Evolutionary conservation across 768 basidiomycete genomes (phyloP).

Genomic region (Dioszegia crocea): DNA sequence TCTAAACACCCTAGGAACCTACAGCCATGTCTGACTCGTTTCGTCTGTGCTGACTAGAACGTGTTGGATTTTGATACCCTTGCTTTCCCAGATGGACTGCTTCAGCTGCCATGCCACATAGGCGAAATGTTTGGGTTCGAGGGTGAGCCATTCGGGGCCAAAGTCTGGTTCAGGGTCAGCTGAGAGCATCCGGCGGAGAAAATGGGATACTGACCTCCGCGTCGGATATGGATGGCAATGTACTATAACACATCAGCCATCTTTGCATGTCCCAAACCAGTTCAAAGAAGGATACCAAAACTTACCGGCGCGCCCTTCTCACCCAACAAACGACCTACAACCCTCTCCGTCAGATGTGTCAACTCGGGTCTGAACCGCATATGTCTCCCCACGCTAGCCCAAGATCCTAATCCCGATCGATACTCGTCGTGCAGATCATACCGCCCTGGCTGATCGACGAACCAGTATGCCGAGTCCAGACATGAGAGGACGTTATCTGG

Average conservation of each 20-base stretch:
- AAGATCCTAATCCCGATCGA: constrained; percentile 4
- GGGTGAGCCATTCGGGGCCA: background rate
- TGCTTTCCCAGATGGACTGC: background rate
- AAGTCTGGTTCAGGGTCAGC: constrained; percentile 1
- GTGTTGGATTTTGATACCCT: background rate
- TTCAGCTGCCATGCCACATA: constrained; percentile 3
- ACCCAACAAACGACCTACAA: too few species aligned
- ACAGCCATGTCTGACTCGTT: constrained; percentile 10
- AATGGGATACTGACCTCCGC: constrained; percentile 4
- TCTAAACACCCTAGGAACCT: background rate
- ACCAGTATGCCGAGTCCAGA: constrained; percentile 2
- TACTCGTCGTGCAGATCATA: constrained; percentile 5
- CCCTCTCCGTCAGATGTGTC: too few species aligned
- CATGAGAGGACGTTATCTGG: constrained; percentile 1
- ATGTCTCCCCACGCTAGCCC: constrained; percentile 7
- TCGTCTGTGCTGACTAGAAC: constrained; percentile 11
- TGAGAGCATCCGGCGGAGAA: too few species aligned
- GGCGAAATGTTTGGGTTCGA: background rate
- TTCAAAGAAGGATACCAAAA: too few species aligned
- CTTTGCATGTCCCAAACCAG: background rate
- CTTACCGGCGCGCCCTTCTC: too few species aligned
- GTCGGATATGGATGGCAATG: constrained; percentile 10
- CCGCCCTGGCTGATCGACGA: constrained; percentile 5
- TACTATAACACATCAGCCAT: background rate
- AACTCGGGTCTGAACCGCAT: constrained; percentile 8